Base-by-base conservation (phyloP, 2,329 filamentous ascomycete genomes). In the Berkeleyomyces basicola region DNA sequence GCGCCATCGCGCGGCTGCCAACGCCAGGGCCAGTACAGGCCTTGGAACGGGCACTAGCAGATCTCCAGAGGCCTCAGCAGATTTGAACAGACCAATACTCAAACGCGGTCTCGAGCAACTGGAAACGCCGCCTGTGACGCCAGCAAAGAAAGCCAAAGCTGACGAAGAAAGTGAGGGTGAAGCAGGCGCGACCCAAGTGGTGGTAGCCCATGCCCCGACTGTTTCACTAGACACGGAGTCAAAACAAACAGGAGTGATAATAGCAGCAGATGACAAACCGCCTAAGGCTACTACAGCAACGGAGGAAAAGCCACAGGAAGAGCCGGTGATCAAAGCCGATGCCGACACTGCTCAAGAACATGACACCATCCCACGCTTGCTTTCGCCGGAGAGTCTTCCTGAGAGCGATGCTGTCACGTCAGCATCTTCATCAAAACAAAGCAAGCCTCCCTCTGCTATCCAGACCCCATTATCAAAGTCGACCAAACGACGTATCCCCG, bases 401-500 rank as follows among this genome's bases (percentile, higher is more conserved):
- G 51, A 39, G 51, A 55, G 33, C 3, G 51, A 55, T 3, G 3
- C 11, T 7, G 10, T 31, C 31, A n/a, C 43, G 4, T 36, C 36
- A 63, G 36, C 42, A n/a, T 44, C 1, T 5, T 4, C 2, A 37
- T 42, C 61, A 16, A 42, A 40, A 39, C 16, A 2, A 42, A 42
- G 14, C 33, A 2, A 10, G 7, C 3, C 23, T 10, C 39, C 33
- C 11, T 7, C 59, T 7, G 39, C 14, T 37, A 53, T 23, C 23
- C 40, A 60, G 58, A 11, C 23, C 4, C n/a, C 14, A 10, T 40
- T n/a, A 14, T 6, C 57, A 3, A 36, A 36, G 33, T 72, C 71
- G 6, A 68, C 71, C 1, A 69, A 69, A 9, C 59, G 71, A 7
- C 84, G 88, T 40, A 74, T 77, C 0, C 86, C 86, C 0, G 87